Conservation (phyloP, 192 early-diverging fungal genomes). For the Powellomyces hirtus region DNA sequence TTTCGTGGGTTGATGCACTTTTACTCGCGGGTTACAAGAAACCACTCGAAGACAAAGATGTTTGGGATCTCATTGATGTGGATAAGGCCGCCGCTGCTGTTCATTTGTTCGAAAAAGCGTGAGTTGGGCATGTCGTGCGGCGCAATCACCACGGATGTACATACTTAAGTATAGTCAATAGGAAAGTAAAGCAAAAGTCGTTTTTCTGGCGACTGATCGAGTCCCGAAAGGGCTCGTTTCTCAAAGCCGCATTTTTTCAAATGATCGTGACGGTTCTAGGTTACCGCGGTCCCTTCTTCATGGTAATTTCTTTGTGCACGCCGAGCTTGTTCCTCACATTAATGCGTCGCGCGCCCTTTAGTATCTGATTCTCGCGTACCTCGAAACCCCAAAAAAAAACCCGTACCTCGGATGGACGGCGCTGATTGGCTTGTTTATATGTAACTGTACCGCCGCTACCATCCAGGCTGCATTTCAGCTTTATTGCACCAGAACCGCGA, state of each 20-base stretch:
- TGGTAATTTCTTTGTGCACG: too few relatives aligned
- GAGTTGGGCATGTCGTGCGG: too few relatives aligned
- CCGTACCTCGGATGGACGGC: constrained; percentile 71
- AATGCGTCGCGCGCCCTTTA: too few relatives aligned
- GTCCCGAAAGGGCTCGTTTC: background rate
- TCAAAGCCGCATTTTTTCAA: background rate
- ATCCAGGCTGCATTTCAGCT: background rate
- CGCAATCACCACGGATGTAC: too few relatives aligned
- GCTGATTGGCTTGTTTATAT: constrained; percentile 61
- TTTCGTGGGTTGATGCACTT: constrained; percentile 58
- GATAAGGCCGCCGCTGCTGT: constrained; percentile 44
- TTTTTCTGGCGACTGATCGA: background rate
- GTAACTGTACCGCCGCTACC: background rate
- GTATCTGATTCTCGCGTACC: background rate
- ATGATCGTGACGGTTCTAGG: background rate
- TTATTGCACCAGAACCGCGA: background rate
- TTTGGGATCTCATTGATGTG: constrained; percentile 49
- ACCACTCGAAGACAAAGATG: constrained; percentile 56
- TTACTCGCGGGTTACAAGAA: constrained; percentile 50
- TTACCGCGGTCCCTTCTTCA: constrained; percentile 20
- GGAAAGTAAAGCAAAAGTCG: background rate
- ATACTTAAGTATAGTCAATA: too few relatives aligned
- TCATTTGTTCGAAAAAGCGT: constrained; percentile 1
- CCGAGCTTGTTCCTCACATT: too few relatives aligned
- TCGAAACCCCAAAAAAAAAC: constrained; percentile 31